Evolutionary conservation across 352 stramenopile genomes (phyloP).

Genomic region (Pythium insidiosum): DNA sequence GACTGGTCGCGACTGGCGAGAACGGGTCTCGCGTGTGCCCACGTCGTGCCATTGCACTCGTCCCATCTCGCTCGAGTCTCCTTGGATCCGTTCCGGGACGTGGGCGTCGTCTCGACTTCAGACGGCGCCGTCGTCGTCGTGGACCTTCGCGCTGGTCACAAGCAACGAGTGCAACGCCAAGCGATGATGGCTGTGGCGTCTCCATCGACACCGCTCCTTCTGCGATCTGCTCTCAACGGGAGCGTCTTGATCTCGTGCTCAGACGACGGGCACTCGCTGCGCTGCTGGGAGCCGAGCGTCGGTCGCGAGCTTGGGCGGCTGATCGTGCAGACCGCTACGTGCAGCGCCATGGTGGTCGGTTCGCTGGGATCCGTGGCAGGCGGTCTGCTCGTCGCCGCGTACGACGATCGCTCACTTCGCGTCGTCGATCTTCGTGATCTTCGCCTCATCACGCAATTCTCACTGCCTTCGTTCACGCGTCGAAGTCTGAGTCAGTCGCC

Average conservation of each 20-base stretch:
- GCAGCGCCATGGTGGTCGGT: conserved; percentile 31
- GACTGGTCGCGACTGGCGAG: conserved; percentile 24
- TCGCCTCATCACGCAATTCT: conserved; percentile 27
- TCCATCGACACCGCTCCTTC: neutral
- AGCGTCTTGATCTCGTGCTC: conserved; percentile 26
- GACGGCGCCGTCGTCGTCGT: conserved; percentile 26
- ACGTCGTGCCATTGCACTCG: conserved; percentile 14
- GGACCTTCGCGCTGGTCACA: conserved; percentile 18
- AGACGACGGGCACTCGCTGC: conserved; percentile 15
- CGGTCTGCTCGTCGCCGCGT: conserved; percentile 26
- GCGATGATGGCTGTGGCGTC: neutral
- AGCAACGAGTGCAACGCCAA: conserved; percentile 2
- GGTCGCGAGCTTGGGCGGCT: conserved; percentile 33
- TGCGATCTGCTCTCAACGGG: conserved; percentile 14
- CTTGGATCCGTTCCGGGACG: conserved; percentile 28
- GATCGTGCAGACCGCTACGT: conserved; percentile 14
- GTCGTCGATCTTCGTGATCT: conserved; percentile 44
- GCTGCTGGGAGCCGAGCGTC: conserved; percentile 31
- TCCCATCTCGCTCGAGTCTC: conserved; percentile 18
- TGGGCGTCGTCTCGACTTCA: conserved; percentile 21
- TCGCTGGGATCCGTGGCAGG: neutral
- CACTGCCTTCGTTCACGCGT: conserved; percentile 13
- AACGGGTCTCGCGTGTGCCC: conserved; percentile 25
- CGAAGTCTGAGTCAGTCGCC: neutral
- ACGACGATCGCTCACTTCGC: conserved; percentile 36